Percentiles rank a stretch among this genome's conserved stretches.
Conservation (phyloP, 73 alveolate genomes). For the Loxodes magnus region DNA sequence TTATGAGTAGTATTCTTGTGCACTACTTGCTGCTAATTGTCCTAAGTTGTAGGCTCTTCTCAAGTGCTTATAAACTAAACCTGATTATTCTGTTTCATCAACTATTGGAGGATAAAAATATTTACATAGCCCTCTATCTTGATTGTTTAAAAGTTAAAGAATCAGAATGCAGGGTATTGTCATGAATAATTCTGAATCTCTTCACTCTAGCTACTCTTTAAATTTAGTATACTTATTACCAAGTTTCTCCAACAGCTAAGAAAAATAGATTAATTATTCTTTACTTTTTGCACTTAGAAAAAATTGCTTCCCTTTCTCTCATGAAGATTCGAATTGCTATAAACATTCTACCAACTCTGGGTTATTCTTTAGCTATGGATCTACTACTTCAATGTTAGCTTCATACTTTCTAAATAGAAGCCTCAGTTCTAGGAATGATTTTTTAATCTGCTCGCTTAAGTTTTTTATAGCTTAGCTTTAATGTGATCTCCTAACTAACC, state of each 20-base stretch:
- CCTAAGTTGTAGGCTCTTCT: background rate
- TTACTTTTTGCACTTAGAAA: constrained; percentile 33
- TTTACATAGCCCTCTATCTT: background rate
- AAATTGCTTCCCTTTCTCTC: constrained; percentile 74
- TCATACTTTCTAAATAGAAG: constrained; percentile 71
- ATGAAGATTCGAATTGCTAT: constrained; percentile 66
- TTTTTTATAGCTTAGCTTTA: constrained; percentile 68
- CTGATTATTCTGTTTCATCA: background rate
- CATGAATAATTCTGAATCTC: background rate
- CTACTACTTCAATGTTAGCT: constrained; percentile 86
- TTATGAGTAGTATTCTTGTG: background rate
- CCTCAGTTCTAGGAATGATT: constrained; percentile 23
- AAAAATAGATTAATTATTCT: constrained; percentile 30
- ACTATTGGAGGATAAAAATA: background rate
- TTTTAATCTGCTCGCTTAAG: constrained; percentile 67
- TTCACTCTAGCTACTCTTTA: background rate
- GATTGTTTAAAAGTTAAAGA: background rate
- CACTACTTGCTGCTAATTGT: background rate
- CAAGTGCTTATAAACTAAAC: background rate
- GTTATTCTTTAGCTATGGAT: constrained; percentile 85
- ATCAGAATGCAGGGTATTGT: background rate
- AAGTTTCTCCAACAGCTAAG: too few species aligned
- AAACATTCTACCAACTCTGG: constrained; percentile 80
- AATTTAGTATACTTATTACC: background rate
- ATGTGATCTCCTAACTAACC: constrained; percentile 58